phyloP scores from a whole-genome alignment of 2,329 filamentous ascomycete species.

The Dactylellina cionopaga region DNA sequence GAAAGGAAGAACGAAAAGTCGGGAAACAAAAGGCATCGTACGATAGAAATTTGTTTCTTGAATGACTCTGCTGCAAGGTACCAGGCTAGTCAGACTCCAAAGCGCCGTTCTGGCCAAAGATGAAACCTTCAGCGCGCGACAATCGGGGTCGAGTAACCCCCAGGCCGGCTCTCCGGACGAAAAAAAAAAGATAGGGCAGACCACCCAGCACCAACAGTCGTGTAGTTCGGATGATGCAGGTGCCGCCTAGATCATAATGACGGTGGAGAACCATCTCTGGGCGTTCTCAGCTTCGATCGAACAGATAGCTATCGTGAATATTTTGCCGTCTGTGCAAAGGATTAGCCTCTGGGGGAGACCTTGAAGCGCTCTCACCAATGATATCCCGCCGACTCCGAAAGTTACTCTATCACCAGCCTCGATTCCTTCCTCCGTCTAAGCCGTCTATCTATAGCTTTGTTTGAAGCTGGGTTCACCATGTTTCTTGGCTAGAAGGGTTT shows the following conservation, averaged over 20 bases:
- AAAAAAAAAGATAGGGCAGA: neutral
- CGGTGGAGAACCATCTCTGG: neutral
- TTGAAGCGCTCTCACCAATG: constrained; percentile 9
- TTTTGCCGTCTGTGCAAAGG: neutral
- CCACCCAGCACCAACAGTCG: neutral
- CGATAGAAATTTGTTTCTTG: constrained; percentile 5
- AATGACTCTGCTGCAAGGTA: constrained; percentile 16
- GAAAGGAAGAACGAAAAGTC: constrained; percentile 7
- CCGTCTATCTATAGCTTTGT: constrained; percentile 44
- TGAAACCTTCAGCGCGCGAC: constrained; percentile 53
- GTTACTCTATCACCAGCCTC: constrained; percentile 5
- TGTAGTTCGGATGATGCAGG: neutral
- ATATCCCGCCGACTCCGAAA: neutral
- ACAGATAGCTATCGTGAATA: neutral
- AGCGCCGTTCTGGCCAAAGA: constrained; percentile 24
- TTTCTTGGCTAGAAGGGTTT: constrained; percentile 2
- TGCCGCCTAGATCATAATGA: neutral
- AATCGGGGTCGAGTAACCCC: constrained; percentile 19
- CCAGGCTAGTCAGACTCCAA: constrained; percentile 26
- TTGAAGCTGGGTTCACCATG: constrained; percentile 24
- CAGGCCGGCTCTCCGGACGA: constrained; percentile 15
- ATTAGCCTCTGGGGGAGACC: neutral
- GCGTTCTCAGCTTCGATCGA: too few species aligned
- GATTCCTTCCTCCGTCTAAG: neutral
- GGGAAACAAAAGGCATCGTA: constrained; percentile 2